Base-by-base conservation (phyloP, 2,329 filamentous ascomycete genomes). In the Aciculosporium take region DNA sequence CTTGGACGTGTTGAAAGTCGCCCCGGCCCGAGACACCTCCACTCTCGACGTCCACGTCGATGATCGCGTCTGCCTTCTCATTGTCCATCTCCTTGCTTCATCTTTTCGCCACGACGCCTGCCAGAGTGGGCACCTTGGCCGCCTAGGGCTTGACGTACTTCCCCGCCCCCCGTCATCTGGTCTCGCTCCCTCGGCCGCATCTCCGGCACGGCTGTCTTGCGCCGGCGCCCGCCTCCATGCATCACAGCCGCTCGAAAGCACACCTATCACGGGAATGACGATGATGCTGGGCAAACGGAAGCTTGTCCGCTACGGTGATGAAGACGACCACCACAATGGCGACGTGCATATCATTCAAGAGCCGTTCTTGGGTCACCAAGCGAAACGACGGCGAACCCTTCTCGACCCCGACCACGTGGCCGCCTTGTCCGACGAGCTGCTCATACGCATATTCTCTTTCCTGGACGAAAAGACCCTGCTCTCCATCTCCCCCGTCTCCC, bases 391-490 rank as follows among this genome's bases (percentile, higher is more conserved):
- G n/a, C 42, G 42, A 10, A 36, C 18, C 3, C 24, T n/a, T 15
- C 35, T 15, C n/a, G 10, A 24, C 6, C 20, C 34, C 43, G 83
- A 94, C 60, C 67, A 69, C 37, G 59, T 95, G 13, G 84, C 84
- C 6, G 64, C 61, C 7, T 69, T 96, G 39, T 94, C 87, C 47
- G 84, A 94, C 58, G 91, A 98, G 60, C 69, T 96, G 27, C 71
- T 94, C 25, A 65, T 96, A 42, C 83, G 87, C 51, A 83, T 95
- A 45, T 68, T 95, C 28, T 82, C 82, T 4, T 82, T 76, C 55
- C 69, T 94, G n/a, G 65, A 81, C 2, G 73, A 84, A 24, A 63
- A 71, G 7, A 73, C 80, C 23, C 72, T 96, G 7, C 68, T 86
- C 40, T 64, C 67, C 40, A 67, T 74, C 28, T 65, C 69, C 5